A percentile compares a stretch with the other conserved stretches of the same genome.
Evolutionary conservation across 345 rosid genomes (phyloP).

Genomic region (Tarenaya hassleriana): DNA sequence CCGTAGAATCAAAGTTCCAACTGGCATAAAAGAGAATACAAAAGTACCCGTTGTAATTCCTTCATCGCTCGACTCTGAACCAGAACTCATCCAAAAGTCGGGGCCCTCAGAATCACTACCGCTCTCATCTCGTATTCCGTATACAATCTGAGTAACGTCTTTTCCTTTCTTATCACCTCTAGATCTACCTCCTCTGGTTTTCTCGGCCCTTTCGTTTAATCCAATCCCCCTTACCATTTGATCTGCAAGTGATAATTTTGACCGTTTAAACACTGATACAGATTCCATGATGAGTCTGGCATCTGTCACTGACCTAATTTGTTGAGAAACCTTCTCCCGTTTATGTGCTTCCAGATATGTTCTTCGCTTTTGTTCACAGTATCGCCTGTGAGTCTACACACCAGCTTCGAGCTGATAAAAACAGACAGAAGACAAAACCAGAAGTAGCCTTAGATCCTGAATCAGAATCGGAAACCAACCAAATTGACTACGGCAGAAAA

Average conservation of each 20-base stretch:
- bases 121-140: slow-evolving; percentile 37
- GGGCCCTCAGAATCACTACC: slow-evolving; percentile 50
- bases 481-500: neutral
- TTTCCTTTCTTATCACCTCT: slow-evolving; percentile 26
- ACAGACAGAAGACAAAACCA: slow-evolving; percentile 1
- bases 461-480: slow-evolving; percentile 3
- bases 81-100: slow-evolving; percentile 83
- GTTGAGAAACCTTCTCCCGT: slow-evolving; percentile 75
- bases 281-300: slow-evolving; percentile 9
- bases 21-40: neutral
- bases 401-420: slow-evolving; percentile 58
- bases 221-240: slow-evolving; percentile 46
- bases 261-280: neutral
- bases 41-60: slow-evolving; percentile 41
- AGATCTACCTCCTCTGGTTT: slow-evolving; percentile 22
- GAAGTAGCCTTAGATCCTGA: neutral
- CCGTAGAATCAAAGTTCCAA: neutral
- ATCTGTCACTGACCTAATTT: slow-evolving; percentile 46
- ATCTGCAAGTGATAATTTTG: slow-evolving; percentile 36
- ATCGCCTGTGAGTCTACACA: slow-evolving; percentile 84
- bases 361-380: slow-evolving; percentile 81
- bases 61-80: slow-evolving; percentile 41
- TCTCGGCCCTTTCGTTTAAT: slow-evolving; percentile 21
- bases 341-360: slow-evolving; percentile 90
- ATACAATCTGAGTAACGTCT: slow-evolving; percentile 33